phyloP scores from a whole-genome alignment of 2,329 filamentous ascomycete genomes.

The Paraconiothyrium sp. region DNA sequence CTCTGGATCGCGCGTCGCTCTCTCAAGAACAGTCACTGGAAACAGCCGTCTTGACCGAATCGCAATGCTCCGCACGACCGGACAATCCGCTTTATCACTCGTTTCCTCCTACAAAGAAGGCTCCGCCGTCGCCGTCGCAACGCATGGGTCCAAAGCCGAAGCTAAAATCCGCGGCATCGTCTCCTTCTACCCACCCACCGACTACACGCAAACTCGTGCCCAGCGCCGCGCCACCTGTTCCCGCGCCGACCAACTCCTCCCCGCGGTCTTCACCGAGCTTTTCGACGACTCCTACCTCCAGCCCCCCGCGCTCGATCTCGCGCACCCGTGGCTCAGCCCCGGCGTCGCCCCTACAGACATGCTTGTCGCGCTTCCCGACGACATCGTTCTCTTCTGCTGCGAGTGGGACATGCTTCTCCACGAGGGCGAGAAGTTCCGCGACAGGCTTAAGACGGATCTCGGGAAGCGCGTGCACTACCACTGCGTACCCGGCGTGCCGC shows the following conservation, averaged over 20 bases:
- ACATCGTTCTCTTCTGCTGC: constrained; percentile 70
- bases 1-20: constrained; percentile 47
- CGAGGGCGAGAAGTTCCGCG: constrained; percentile 69
- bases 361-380: constrained; percentile 64
- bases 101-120: constrained; percentile 49
- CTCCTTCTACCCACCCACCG: constrained; percentile 70
- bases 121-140: constrained; percentile 42
- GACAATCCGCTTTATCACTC: constrained; percentile 46
- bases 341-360: constrained; percentile 64
- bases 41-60: constrained; percentile 45
- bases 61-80: constrained; percentile 46
- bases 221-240: constrained; percentile 65
- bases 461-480: constrained; percentile 67
- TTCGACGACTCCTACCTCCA: constrained; percentile 62
- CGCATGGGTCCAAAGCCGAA: constrained; percentile 50
- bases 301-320: constrained; percentile 59
- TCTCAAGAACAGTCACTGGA: constrained; percentile 33
- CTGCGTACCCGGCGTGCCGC: constrained; percentile 67
- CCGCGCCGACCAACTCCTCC: constrained; percentile 62
- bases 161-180: constrained; percentile 64
- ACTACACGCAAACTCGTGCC: constrained; percentile 68
- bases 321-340: constrained; percentile 68
- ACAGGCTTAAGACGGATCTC: constrained; percentile 62
- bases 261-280: constrained; percentile 61
- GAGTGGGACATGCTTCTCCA: constrained; percentile 74